phyloP scores from a whole-genome alignment of 2,329 filamentous ascomycete genomes.

The Capronia coronata region DNA sequence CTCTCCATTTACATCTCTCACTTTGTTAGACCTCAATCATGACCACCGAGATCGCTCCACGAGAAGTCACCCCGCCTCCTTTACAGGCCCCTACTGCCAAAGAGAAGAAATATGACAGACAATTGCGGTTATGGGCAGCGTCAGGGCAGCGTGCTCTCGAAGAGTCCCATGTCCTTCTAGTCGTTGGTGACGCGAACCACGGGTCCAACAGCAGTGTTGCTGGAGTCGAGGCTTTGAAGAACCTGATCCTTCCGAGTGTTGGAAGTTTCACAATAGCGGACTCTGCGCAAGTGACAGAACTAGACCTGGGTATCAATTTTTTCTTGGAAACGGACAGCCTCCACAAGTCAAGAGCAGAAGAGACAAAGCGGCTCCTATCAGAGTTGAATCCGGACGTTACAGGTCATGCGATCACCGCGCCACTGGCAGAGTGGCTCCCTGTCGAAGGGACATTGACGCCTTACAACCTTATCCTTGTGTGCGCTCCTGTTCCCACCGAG shows the following conservation, averaged over 20 bases:
- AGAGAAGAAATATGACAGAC: slow-evolving; percentile 82
- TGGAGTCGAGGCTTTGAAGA: slow-evolving; percentile 88
- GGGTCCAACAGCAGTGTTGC: slow-evolving; percentile 49
- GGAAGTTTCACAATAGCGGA: slow-evolving; percentile 90
- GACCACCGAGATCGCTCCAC: slow-evolving; percentile 23
- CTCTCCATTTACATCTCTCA: not conserved
- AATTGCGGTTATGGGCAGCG: slow-evolving; percentile 91
- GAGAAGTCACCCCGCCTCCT: slow-evolving; percentile 37
- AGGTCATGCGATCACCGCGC: slow-evolving; percentile 57
- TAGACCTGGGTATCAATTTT: slow-evolving; percentile 92
- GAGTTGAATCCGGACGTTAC: slow-evolving; percentile 92
- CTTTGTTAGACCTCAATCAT: slow-evolving; percentile 6
- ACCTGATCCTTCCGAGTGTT: slow-evolving; percentile 88
- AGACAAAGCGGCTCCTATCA: slow-evolving; percentile 66
- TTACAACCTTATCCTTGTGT: slow-evolving; percentile 57
- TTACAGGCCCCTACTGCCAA: slow-evolving; percentile 53
- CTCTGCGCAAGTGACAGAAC: slow-evolving; percentile 65
- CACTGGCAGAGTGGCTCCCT: slow-evolving; percentile 36
- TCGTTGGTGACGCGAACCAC: slow-evolving; percentile 54
- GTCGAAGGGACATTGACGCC: slow-evolving; percentile 37
- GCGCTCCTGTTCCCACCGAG: slow-evolving; percentile 51
- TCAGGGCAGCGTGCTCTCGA: slow-evolving; percentile 86
- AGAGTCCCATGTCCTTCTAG: slow-evolving; percentile 78
- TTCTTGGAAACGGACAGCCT: slow-evolving; percentile 77
- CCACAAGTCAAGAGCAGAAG: slow-evolving; percentile 70